Evolutionary conservation across 306 rosid genomes (phyloP).

Genomic region (Psophocarpus tetragonolobus): DNA sequence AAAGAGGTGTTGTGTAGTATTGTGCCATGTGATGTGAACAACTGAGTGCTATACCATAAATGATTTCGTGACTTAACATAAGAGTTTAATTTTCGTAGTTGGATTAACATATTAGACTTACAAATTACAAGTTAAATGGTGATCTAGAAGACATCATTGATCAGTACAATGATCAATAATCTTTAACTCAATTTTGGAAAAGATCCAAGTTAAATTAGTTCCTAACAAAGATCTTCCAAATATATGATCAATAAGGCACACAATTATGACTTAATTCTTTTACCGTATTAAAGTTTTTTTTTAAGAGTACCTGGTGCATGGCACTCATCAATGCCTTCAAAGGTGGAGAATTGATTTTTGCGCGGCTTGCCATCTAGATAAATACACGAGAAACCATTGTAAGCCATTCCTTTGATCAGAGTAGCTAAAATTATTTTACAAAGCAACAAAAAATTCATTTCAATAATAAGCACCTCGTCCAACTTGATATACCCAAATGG

Average conservation of each 20-base stretch:
- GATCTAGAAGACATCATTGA: constrained; percentile 18
- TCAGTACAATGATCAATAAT: constrained; percentile 1
- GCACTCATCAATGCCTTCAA: constrained; percentile 63
- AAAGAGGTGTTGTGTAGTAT: not conserved
- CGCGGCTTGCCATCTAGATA: constrained; percentile 88
- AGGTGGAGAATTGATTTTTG: constrained; percentile 79
- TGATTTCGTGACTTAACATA: constrained; percentile 15
- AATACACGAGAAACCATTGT: not conserved
- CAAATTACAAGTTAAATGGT: not conserved
- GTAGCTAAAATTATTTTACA: not conserved
- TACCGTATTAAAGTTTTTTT: not conserved
- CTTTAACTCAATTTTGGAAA: constrained; percentile 1
- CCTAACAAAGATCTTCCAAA: constrained; percentile 10
- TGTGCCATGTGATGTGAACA: not conserved
- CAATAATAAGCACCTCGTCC: constrained; percentile 70
- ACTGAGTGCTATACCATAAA: constrained; percentile 14
- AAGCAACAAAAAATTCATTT: constrained; percentile 20
- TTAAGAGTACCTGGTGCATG: constrained; percentile 59
- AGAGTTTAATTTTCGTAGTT: not conserved
- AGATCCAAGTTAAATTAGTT: constrained; percentile 4
- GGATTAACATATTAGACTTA: not conserved
- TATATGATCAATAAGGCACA: not conserved
- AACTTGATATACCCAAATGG: constrained; percentile 86
- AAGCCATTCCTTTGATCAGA: not conserved
- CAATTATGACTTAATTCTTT: constrained; percentile 4